Evolutionary conservation across 768 basidiomycete genomes (phyloP).

Genomic region (Tephrocybe rancida): DNA sequence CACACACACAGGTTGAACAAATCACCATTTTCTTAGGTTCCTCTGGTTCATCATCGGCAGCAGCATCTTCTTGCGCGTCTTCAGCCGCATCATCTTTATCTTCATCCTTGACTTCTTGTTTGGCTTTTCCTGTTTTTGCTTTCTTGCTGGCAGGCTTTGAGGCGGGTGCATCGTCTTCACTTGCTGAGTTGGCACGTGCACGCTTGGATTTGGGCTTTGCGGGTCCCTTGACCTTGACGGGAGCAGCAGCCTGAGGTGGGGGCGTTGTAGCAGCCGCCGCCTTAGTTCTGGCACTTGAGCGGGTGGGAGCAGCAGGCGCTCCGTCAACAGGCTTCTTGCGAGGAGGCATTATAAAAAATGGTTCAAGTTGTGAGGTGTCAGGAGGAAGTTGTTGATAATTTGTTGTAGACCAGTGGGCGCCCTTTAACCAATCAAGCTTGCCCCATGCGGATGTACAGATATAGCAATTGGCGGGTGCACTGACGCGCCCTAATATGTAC

Average conservation of each 20-base stretch:
- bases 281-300: slow-evolving; percentile 39
- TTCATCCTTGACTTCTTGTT: slow-evolving; percentile 14
- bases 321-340: slow-evolving; percentile 43
- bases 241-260: slow-evolving; percentile 17
- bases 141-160: slow-evolving; percentile 33
- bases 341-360: slow-evolving; percentile 40
- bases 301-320: slow-evolving; percentile 31
- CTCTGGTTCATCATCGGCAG: slow-evolving; percentile 19
- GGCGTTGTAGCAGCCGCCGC: slow-evolving; percentile 19
- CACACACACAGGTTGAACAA: neutral
- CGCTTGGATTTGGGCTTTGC: slow-evolving; percentile 33
- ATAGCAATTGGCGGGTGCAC: slow-evolving; percentile 1
- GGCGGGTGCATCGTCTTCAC: slow-evolving; percentile 27
- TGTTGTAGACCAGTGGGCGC: slow-evolving; percentile 14
- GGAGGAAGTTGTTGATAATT: slow-evolving; percentile 7
- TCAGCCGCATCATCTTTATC: slow-evolving; percentile 16
- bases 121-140: slow-evolving; percentile 27
- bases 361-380: slow-evolving; percentile 10
- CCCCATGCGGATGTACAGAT: slow-evolving; percentile 15
- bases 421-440: slow-evolving; percentile 10
- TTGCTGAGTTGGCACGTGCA: slow-evolving; percentile 26
- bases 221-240: slow-evolving; percentile 22
- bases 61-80: slow-evolving; percentile 26
- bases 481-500: slow-evolving; percentile 8
- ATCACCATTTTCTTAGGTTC: slow-evolving; percentile 49